Evolutionary conservation across 345 rosid species (phyloP), one percentile per base, ranked within the genome.

Genomic region (Populus simonii): DNA sequence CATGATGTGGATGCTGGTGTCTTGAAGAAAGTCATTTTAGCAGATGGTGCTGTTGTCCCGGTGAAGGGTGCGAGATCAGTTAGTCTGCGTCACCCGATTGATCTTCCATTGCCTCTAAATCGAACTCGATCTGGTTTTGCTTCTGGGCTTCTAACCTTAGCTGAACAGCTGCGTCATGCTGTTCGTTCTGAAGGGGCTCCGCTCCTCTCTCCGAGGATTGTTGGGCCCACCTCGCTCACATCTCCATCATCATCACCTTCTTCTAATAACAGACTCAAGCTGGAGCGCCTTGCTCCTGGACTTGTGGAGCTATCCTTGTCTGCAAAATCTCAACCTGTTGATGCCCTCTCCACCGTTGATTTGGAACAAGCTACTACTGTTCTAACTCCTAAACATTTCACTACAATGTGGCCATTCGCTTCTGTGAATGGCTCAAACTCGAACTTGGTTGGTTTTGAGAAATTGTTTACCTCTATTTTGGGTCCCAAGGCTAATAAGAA

Each of bases 1-100:
- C 97, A 93, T 82, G 99, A 96, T 83, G 99, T 96, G 53, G 99
- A 96, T 83, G 98, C 95, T 49, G 98, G 98, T 38, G 82, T 92
- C 25, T 79, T 96, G 94, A 96, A 88, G 88, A 96, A 96, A 79
- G 98, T 96, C 47, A 86, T 92, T 25, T 72, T 96, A 68, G 95
- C 94, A 20, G 98, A 96, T 78, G 98, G 98, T 23, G 98, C 98
- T 38, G 94, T 88, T 68, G 98, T 96, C 1, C 90, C 98, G 1
- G 90, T 96, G 13, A 92, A 87, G 85, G 99, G 99, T 84, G 99
- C 98, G 68, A 88, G 96, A 92, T 91, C 99, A 68, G 97, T 91
- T 83, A 91, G 93, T 82, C 83, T 96, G 79, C 97, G 99, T 22
- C 94, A 88, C 62, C 96, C 98, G 0, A 55, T 92, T 78, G 98